Evolutionary conservation across 2,329 filamentous ascomycete genomes (phyloP).

Genomic region (Pochonia chlamydosporia): DNA sequence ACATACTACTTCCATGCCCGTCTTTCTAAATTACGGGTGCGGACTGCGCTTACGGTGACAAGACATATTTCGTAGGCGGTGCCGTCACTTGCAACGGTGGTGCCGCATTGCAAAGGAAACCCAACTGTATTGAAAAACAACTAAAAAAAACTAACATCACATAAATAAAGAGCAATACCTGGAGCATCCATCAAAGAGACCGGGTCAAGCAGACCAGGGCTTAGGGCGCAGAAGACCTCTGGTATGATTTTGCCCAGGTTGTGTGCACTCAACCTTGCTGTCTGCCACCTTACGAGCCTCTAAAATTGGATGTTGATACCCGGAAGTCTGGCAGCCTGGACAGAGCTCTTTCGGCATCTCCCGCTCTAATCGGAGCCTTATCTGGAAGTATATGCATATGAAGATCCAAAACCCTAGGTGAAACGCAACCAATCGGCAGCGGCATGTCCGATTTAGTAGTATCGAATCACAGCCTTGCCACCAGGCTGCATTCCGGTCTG

Average conservation of each 20-base stretch:
- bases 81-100: too few species aligned
- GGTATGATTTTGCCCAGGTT: too few species aligned
- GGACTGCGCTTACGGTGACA: too few species aligned
- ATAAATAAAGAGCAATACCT: slow-evolving; percentile 2
- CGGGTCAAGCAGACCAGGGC: neutral
- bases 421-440: neutral
- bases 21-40: too few species aligned
- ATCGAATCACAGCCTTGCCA: slow-evolving; percentile 37
- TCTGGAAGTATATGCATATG: slow-evolving; percentile 27
- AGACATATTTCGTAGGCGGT: too few species aligned
- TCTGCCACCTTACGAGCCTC: too few species aligned
- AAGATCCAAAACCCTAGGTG: slow-evolving; percentile 24
- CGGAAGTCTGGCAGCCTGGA: neutral
- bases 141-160: slow-evolving; percentile 8
- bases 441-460: slow-evolving; percentile 25
- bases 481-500: slow-evolving; percentile 39
- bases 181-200: neutral
- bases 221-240: neutral
- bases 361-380: slow-evolving; percentile 10
- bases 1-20: too few species aligned
- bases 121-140: slow-evolving; percentile 4
- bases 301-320: too few species aligned
- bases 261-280: too few species aligned
- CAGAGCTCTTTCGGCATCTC: neutral
- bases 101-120: neutral